phyloP scores from a whole-genome alignment of 2,329 filamentous ascomycete species.

The Anthostomella pinea region DNA sequence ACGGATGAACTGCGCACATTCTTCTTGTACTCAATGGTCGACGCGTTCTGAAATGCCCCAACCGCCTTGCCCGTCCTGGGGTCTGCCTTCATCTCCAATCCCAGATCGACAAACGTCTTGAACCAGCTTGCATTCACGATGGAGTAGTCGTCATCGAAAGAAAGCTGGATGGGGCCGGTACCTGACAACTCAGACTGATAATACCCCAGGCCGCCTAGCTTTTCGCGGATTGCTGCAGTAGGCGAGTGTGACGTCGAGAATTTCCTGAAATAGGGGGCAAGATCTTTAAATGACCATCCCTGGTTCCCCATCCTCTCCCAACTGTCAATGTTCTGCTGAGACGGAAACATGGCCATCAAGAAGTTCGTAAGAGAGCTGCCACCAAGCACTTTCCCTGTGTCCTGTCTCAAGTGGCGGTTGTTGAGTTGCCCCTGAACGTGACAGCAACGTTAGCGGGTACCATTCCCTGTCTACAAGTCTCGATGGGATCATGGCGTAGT shows the following conservation, averaged over 20 bases:
- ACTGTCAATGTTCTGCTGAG: conserved; percentile 16
- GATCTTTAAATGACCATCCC: conserved; percentile 19
- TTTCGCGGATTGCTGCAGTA: conserved; percentile 13
- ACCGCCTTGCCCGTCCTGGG: conserved; percentile 29
- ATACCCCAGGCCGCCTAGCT: conserved; percentile 20
- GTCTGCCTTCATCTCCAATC: conserved; percentile 32
- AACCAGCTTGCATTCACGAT: conserved; percentile 36
- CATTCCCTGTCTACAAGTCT: background rate
- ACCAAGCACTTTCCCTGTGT: conserved; percentile 33
- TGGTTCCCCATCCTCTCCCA: conserved; percentile 24
- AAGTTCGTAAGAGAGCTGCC: conserved; percentile 29
- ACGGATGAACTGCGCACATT: conserved; percentile 33
- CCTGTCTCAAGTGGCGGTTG: conserved; percentile 30
- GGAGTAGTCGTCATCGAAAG: conserved; percentile 34
- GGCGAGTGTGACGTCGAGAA: conserved; percentile 20
- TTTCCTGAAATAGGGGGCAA: conserved; percentile 18
- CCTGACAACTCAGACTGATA: conserved; percentile 30
- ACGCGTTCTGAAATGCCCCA: conserved; percentile 34
- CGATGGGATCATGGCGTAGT: background rate
- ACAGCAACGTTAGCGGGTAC: conserved; percentile 4
- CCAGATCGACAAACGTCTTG: conserved; percentile 34
- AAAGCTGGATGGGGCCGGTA: conserved; percentile 37
- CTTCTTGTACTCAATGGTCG: conserved; percentile 30
- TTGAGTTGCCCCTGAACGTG: conserved; percentile 24
- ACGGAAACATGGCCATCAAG: conserved; percentile 24